These are phyloP conservation scores for Fragaria nilgerrensis DNA, from an alignment of 306 rosid species.

Conservation along the genomic window DNA sequence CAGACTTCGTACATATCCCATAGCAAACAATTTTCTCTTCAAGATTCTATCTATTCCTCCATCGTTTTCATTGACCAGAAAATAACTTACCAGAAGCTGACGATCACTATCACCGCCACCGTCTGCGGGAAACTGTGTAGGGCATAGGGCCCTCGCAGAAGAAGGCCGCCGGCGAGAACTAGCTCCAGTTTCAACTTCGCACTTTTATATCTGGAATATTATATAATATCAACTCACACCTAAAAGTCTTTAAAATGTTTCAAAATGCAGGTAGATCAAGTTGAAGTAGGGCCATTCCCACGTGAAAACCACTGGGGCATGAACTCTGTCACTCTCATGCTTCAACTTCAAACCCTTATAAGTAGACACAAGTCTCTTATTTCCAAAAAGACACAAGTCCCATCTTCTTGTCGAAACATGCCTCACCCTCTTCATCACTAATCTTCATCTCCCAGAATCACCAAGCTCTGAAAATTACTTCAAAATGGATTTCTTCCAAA, in stretches of 20 bases:
- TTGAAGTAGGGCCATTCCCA: constrained; percentile 22
- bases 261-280: neutral
- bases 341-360: neutral
- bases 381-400: neutral
- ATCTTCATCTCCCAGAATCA: constrained; percentile 2
- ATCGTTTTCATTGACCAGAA: neutral
- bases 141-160: neutral
- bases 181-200: neutral
- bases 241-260: neutral
- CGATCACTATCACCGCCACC: neutral
- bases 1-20: neutral
- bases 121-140: neutral
- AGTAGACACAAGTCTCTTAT: neutral
- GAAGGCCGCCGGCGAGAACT: neutral
- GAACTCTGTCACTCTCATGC: neutral
- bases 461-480: neutral
- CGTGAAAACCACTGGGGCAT: constrained; percentile 16
- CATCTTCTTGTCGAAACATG: neutral
- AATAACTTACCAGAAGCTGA: neutral
- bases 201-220: neutral
- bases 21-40: neutral
- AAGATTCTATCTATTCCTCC: neutral
- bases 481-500: constrained; percentile 29
- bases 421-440: neutral
- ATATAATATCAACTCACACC: neutral